phyloP scores from a whole-genome alignment of 805 yeast genomes.

The Myxozyma melibiosi region DNA sequence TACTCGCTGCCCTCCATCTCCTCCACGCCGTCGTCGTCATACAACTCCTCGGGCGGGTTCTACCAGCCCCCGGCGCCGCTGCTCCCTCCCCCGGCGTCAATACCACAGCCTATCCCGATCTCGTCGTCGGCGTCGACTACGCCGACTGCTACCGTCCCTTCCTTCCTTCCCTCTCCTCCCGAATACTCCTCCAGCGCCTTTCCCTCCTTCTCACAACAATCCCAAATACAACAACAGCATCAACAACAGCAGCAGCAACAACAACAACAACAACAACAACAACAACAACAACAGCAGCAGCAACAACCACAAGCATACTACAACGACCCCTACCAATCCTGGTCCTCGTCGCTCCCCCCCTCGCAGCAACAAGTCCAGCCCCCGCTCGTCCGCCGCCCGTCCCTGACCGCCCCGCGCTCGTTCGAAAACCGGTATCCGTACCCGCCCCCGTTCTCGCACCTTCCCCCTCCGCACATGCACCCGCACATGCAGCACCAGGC shows the following conservation, averaged over 20 bases:
- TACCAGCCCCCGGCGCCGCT: slow-evolving; percentile 18
- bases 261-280: slow-evolving; percentile 7
- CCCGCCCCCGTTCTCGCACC: slow-evolving; percentile 19
- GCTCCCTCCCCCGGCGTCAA: slow-evolving; percentile 21
- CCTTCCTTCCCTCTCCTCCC: slow-evolving; percentile 17
- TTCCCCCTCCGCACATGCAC: slow-evolving; percentile 23
- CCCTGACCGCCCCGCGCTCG: slow-evolving; percentile 24
- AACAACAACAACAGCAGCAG: slow-evolving; percentile 19
- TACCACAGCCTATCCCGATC: slow-evolving; percentile 11
- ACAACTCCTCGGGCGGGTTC: slow-evolving; percentile 6
- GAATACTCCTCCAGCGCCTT: slow-evolving; percentile 8
- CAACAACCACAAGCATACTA: slow-evolving; percentile 14
- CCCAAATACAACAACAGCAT: neutral
- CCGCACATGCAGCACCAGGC: slow-evolving; percentile 14
- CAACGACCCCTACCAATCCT: slow-evolving; percentile 15
- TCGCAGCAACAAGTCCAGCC: slow-evolving; percentile 5
- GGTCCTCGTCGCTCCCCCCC: slow-evolving; percentile 11
- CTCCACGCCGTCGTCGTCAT: slow-evolving; percentile 20
- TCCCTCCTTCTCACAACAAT: slow-evolving; percentile 7
- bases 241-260: slow-evolving; percentile 7
- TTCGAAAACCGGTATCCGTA: slow-evolving; percentile 19
- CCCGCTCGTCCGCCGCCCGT: slow-evolving; percentile 18
- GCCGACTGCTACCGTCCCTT: slow-evolving; percentile 1
- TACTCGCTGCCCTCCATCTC: slow-evolving; percentile 30
- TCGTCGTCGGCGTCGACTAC: slow-evolving; percentile 10